Evolutionary conservation across 140 eudicot species (phyloP).

Genomic region (Flaveria floridana): DNA sequence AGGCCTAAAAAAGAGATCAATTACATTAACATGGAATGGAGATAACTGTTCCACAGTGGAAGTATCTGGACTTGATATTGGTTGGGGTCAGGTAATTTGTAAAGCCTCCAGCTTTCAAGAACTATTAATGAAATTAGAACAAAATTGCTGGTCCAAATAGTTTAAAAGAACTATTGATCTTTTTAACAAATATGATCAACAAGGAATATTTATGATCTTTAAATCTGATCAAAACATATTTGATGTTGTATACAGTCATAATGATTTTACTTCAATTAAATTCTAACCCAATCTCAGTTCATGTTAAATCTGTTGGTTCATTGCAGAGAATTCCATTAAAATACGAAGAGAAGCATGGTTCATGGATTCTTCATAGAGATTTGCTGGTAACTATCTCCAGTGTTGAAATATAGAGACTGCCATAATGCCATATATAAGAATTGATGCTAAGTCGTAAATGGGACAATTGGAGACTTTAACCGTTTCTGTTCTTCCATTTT

Average conservation of each 20-base stretch:
- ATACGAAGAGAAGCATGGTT: slow-evolving; percentile 54
- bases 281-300: background rate
- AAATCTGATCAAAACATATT: background rate
- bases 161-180: background rate
- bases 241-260: background rate
- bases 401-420: slow-evolving; percentile 1
- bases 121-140: slow-evolving; percentile 1
- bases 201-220: background rate
- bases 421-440: background rate
- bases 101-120: slow-evolving; percentile 13
- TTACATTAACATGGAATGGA: slow-evolving; percentile 70
- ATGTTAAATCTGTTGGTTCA: slow-evolving; percentile 11
- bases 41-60: slow-evolving; percentile 63
- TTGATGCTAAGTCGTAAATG: background rate
- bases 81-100: slow-evolving; percentile 85
- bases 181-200: background rate
- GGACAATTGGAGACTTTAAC: background rate
- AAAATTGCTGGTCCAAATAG: background rate
- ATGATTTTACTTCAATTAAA: background rate
- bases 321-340: slow-evolving; percentile 67
- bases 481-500: background rate
- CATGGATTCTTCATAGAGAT: slow-evolving; percentile 74
- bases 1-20: slow-evolving; percentile 66
- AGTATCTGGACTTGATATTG: slow-evolving; percentile 89
- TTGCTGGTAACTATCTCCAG: slow-evolving; percentile 55